phyloP scores from a whole-genome alignment of 164 flowering plant genomes.

The Tetrastigma voinierianum region DNA sequence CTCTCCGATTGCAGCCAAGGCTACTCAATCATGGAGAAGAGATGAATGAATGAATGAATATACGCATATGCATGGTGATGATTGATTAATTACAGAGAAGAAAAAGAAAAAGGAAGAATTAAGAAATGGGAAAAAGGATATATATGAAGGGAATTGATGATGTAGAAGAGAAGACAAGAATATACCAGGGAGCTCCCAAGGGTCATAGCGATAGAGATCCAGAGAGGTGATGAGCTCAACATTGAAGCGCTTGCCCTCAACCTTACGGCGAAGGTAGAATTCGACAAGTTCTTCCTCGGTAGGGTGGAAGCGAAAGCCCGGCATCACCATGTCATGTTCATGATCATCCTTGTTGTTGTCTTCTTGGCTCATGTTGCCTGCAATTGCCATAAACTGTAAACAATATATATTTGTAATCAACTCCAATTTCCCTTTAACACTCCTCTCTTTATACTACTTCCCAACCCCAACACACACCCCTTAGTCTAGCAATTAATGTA shows the following conservation, averaged over 20 bases:
- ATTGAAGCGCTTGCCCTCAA: constrained; percentile 90
- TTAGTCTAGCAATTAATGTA: no score
- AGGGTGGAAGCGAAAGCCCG: constrained; percentile 96
- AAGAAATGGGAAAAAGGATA: constrained; percentile 1
- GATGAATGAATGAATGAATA: no score
- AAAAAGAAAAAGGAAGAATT: background rate
- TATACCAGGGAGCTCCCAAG: constrained; percentile 98
- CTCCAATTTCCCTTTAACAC: background rate
- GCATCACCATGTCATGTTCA: constrained; percentile 91
- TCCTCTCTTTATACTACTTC: no score
- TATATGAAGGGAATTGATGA: background rate
- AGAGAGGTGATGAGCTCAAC: constrained; percentile 92
- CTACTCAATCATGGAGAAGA: constrained; percentile 26
- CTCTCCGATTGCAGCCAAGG: constrained; percentile 94
- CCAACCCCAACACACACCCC: no score
- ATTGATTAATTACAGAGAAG: background rate
- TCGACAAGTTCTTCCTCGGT: constrained; percentile 97
- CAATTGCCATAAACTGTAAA: constrained; percentile 46
- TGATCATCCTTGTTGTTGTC: constrained; percentile 48
- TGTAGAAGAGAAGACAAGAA: background rate
- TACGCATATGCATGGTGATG: background rate
- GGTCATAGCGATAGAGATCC: constrained; percentile 96
- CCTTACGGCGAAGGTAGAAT: constrained; percentile 97
- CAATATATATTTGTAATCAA: background rate
- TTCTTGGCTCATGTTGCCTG: constrained; percentile 28